Conservation (phyloP, 306 rosid genomes). For the Vicia sativa region DNA sequence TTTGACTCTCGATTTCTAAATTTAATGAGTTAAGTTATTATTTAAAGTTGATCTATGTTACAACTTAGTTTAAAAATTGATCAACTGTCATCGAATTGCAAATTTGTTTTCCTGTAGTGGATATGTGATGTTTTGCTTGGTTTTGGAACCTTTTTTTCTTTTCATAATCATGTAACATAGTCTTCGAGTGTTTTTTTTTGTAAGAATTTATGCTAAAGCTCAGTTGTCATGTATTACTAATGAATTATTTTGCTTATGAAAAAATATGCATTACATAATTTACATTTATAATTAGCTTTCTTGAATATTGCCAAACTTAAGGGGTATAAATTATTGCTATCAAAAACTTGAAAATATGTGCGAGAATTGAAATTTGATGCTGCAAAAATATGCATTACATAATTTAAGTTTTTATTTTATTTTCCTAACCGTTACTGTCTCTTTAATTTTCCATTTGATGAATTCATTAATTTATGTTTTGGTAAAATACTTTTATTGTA, state of each 20-base stretch:
- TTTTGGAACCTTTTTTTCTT: not conserved
- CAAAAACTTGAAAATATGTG: conserved; percentile 1
- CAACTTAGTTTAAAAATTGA: conserved; percentile 1
- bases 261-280: not conserved
- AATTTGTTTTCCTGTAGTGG: not conserved
- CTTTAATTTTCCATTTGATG: too few species aligned
- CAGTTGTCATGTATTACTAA: not conserved
- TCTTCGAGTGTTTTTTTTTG: conserved; percentile 1
- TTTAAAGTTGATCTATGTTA: not conserved
- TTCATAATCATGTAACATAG: not conserved
- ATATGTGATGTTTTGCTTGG: not conserved
- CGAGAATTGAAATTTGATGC: conserved; percentile 6
- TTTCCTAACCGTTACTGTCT: too few species aligned
- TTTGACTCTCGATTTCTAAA: not conserved
- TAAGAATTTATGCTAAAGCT: not conserved
- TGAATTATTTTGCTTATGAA: conserved; percentile 6
- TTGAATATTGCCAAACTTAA: not conserved
- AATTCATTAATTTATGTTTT: too few species aligned
- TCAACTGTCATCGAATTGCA: not conserved
- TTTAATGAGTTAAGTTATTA: not conserved
- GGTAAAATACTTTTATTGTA: too few species aligned
- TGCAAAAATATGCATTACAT: too few species aligned
- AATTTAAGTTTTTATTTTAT: too few species aligned
- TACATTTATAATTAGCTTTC: not conserved
- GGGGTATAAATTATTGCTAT: not conserved